phyloP scores from a whole-genome alignment of 2,329 filamentous ascomycete genomes.

The Rhinocladiella similis region DNA sequence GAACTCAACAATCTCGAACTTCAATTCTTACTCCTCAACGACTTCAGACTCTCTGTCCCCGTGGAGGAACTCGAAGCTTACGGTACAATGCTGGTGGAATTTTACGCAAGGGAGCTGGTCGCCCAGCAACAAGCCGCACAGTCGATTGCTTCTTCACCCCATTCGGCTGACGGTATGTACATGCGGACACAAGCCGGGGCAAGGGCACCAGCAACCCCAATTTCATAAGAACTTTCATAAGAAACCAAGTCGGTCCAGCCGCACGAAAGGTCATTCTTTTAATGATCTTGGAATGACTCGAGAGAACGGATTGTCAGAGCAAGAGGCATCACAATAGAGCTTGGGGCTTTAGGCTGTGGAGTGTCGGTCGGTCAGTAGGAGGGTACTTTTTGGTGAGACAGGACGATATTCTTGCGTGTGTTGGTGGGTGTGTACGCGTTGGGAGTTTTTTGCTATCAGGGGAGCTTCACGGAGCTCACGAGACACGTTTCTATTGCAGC shows the following conservation, averaged over 20 bases:
- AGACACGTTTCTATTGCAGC: too few relatives aligned
- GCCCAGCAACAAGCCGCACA: slow-evolving; percentile 53
- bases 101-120: slow-evolving; percentile 89
- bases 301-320: too few relatives aligned
- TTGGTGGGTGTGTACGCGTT: too few relatives aligned
- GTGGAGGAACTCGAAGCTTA: slow-evolving; percentile 97
- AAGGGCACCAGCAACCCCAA: slow-evolving; percentile 6
- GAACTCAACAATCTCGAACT: slow-evolving; percentile 96
- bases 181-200: slow-evolving; percentile 17
- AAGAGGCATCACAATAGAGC: too few relatives aligned
- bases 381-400: too few relatives aligned
- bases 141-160: slow-evolving; percentile 12
- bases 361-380: too few relatives aligned
- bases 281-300: too few relatives aligned
- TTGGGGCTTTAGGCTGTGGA: too few relatives aligned
- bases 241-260: background rate
- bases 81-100: slow-evolving; percentile 97
- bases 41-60: slow-evolving; percentile 88
- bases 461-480: too few relatives aligned
- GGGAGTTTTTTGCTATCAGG: too few relatives aligned
- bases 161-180: slow-evolving; percentile 25
- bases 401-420: too few relatives aligned
- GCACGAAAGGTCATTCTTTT: too few relatives aligned
- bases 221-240: slow-evolving; percentile 2
- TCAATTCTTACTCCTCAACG: slow-evolving; percentile 92